Base-by-base conservation (phyloP, 345 rosid genomes). In the Hypericum perforatum region DNA sequence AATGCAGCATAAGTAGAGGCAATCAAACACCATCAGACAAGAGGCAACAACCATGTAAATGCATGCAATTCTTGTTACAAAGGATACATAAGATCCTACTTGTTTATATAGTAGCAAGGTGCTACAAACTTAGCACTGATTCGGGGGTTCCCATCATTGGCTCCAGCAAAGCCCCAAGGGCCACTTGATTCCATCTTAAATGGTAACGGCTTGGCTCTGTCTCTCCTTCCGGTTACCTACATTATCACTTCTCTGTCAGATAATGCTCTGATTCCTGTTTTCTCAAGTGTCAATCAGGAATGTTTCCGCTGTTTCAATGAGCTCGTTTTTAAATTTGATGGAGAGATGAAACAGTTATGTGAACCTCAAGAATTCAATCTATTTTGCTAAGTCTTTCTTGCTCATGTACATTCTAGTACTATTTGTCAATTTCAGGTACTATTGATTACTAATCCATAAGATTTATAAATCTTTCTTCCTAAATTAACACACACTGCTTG, bases 171-270 rank as follows among this genome's bases (percentile, higher is more conserved):
- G 60, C 95, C 98, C 96, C 95, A 85, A 22, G 82, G 81, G 10
- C 98, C 98, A 45, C 72, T 77, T 49, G 83, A 72, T 54, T 85
- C 95, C 74, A 92, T 56, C 74, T 88, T 83, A 60, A 92, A 92
- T 0, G 82, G 81, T 71, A 92, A 68, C 49, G 98, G 82, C 68
- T 88, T 92, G n/a, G 96, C 98, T 77, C 94, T 69, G 52, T 92
- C 98, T 67, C 96, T 85, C 76, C 96, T 92, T 63, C 98, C 96
- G 6, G 98, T 87, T 49, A 87, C 98, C 98, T 87, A 64, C 43
- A 41, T 57, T 22, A 22, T 22, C 32, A 22, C 32, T 22, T 22
- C 32, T 22, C 32, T 22, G 32, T 22, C 32, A 22, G 32, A 22
- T 22, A 22, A 22, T 22, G 32, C 32, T 22, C 32, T 22, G 32